A percentile compares a stretch with the other conserved stretches of the same genome.
These are phyloP conservation scores for Angomonas ambiguus DNA, from an alignment of 208 protist genomes.

Conservation along the genomic window DNA sequence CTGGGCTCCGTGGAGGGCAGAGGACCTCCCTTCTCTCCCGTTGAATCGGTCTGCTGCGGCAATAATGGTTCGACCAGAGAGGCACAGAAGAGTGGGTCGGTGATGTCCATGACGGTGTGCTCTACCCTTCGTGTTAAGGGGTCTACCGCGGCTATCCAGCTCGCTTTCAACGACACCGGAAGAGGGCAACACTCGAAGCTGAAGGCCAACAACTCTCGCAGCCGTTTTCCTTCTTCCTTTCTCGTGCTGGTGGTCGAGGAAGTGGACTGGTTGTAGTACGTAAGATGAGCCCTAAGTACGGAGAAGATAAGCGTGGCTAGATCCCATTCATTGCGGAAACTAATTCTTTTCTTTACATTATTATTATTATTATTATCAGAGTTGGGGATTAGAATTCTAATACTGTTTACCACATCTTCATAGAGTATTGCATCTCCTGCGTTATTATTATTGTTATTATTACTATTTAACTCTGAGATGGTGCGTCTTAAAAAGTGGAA, in stretches of 20 bases:
- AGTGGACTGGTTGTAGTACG: background rate
- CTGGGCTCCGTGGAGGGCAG: background rate
- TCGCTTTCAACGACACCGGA: too few relatives aligned
- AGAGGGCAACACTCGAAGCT: background rate
- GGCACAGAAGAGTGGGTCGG: background rate
- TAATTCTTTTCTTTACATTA: background rate
- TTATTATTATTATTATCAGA: background rate
- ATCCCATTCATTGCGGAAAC: background rate
- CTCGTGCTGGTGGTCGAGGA: too few relatives aligned
- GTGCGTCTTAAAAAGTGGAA: background rate
- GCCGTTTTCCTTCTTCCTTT: background rate
- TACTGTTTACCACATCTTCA: background rate
- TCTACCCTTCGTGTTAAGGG: too few relatives aligned
- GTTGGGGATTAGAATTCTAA: background rate
- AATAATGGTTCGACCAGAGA: background rate
- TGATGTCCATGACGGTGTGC: background rate
- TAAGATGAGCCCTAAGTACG: background rate
- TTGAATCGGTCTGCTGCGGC: too few relatives aligned
- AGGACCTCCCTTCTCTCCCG: too few relatives aligned
- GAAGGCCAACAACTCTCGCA: background rate
- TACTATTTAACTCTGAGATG: background rate
- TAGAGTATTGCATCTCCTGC: background rate
- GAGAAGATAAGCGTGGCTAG: background rate
- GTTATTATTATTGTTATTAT: background rate
- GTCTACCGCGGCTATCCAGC: too few relatives aligned